Base-by-base conservation (phyloP, 805 yeast genomes). In the Peterozyma xylosa region DNA sequence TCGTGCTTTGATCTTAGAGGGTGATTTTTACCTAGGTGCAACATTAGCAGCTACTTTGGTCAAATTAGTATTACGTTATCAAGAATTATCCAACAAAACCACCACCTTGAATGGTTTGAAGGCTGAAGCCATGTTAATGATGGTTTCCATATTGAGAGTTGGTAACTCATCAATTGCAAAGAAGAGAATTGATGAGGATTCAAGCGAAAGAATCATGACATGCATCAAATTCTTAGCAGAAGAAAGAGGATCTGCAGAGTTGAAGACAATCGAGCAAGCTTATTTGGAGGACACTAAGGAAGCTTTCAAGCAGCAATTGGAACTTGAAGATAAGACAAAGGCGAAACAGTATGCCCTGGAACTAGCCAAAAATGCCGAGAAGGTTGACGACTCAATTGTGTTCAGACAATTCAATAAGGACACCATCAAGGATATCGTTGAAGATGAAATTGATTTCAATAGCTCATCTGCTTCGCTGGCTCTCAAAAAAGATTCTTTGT, bases 91-190 rank as follows among this genome's bases (percentile, higher is more conserved):
- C 2, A 63, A 70, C 9, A 74, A 79, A 47, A 52, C 50, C 11
- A 66, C 66, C n/a, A 67, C 78, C 46, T 61, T 81, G 50, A 91
- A 93, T 63, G 95, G 95, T 11, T 73, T 88, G 57, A 86, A 84
- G 55, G 98, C 98, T 17, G 99, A 93, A 67, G 97, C 96, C 13
- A 73, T 91, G 70, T 76, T 93, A 55, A 84, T 88, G 48, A 76
- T 95, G 80, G 96, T 95, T 43, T 87, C 96, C 33, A 82, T 91
- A 41, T 70, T 93, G 48, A 78, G 99, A 59, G 91, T 80, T 35
- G 96, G 96, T 40, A 86, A 87, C 53, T 76, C 93, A 11, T 63
- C 74, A 14, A 68, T 73, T 45, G 91, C 78, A 18, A 72, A 78
- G 49, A 80, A 82, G 58, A 78, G 78, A 55, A 89, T 91, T 50